Evolutionary conservation across 1,284 basidiomycete species (phyloP), one percentile per base, ranked within the genome.

Genomic region (Rhodotorula sp.): DNA sequence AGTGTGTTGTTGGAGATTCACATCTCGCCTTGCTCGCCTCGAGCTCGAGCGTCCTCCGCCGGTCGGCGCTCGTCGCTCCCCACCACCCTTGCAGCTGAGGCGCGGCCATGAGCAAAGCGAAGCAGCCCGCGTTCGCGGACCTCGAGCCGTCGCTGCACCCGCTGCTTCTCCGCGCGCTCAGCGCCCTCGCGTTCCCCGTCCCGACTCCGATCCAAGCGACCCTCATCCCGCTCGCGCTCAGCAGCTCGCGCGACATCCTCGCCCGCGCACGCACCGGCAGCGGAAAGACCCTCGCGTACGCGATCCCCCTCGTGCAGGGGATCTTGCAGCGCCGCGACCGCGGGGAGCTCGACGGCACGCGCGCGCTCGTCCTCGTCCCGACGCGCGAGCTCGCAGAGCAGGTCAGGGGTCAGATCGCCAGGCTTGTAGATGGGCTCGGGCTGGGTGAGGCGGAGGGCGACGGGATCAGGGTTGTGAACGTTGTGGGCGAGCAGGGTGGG

Each of bases 221-320:
- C 57, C 90, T 95, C 8, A 91, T 96, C 64, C 92, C 93, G 10
- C 85, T 94, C 36, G 92, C 92, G 0, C 86, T 99, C 39, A 55
- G 53, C 2, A 91, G 95, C 81, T 89, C 91, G 74, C 88, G 89
- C 62, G 97, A 99, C 82, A 91, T 99, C 66, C 87, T 99, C 36
- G 96, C 95, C 10, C 87, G 93, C 46, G 95, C 97, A 7, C 87
- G 92, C 50, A 99, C 97, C 2, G 97, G 97, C 22, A 94, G 91
- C 70, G 97, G 97, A 59, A 99, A 99, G 85, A 99, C 97, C 0
- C 91, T 92, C 1, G 94, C 97, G 6, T 99, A 99, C 81, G 93
- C 90, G 74, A 87, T 99, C 9, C 96, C 97, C 0, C 82, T 95
- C 27, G 84, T 94, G 0, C 96, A 99, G 81, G 95, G 93, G 81